These are phyloP conservation scores for Russula foetens DNA, from an alignment of 768 basidiomycete species.

Conservation along the genomic window DNA sequence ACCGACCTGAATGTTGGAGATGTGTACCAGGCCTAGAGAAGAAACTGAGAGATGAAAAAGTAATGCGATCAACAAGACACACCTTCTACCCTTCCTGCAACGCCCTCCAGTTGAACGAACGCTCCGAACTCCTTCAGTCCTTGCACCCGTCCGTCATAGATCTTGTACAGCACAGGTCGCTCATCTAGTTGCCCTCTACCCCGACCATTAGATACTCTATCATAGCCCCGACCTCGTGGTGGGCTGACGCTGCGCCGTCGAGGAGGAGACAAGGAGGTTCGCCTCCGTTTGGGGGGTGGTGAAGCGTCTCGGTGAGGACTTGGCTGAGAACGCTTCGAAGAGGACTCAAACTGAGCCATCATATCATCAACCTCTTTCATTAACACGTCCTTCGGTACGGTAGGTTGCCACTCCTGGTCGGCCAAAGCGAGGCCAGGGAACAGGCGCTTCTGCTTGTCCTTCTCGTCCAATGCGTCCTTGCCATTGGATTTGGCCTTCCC, in stretches of 20 bases:
- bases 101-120: slow-evolving; percentile 84
- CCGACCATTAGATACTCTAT: slow-evolving; percentile 34
- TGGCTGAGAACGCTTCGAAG: slow-evolving; percentile 52
- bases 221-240: slow-evolving; percentile 43
- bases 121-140: slow-evolving; percentile 94
- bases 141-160: slow-evolving; percentile 81
- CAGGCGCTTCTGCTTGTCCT: slow-evolving; percentile 72
- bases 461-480: slow-evolving; percentile 40
- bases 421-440: slow-evolving; percentile 87
- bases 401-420: slow-evolving; percentile 58
- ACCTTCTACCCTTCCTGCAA: slow-evolving; percentile 86
- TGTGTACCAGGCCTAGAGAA: slow-evolving; percentile 85
- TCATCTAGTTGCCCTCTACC: slow-evolving; percentile 56
- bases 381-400: slow-evolving; percentile 66
- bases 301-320: slow-evolving; percentile 29
- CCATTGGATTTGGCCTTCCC: slow-evolving; percentile 27
- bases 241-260: slow-evolving; percentile 52
- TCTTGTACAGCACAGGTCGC: slow-evolving; percentile 84
- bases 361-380: slow-evolving; percentile 87
- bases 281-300: slow-evolving; percentile 52
- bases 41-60: slow-evolving; percentile 1
- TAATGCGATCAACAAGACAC: slow-evolving; percentile 25
- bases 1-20: slow-evolving; percentile 84
- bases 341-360: slow-evolving; percentile 64
- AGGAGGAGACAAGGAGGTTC: slow-evolving; percentile 41